These are phyloP conservation scores for Lichtheimia hyalospora DNA, from an alignment of 371 early-diverging fungal genomes.

Conservation along the genomic window DNA sequence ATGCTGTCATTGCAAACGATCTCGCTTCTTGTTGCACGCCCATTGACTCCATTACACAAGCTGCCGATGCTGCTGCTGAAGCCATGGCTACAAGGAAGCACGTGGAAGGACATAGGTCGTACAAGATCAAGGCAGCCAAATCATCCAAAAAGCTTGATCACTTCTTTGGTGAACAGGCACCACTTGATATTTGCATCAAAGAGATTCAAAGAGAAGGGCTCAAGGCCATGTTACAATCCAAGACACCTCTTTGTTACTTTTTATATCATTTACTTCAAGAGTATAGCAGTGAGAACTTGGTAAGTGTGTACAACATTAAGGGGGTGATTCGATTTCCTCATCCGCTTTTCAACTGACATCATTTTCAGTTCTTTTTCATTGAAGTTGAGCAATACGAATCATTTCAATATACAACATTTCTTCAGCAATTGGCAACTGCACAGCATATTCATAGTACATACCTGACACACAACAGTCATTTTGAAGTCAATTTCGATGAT, in stretches of 20 bases:
- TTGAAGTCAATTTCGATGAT: slow-evolving; percentile 64
- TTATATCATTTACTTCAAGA: slow-evolving; percentile 55
- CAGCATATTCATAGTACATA: slow-evolving; percentile 57
- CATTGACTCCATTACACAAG: background rate
- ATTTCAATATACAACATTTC: slow-evolving; percentile 27
- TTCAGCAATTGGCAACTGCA: slow-evolving; percentile 51
- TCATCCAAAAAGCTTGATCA: slow-evolving; percentile 43
- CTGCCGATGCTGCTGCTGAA: slow-evolving; percentile 8
- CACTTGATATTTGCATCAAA: slow-evolving; percentile 49
- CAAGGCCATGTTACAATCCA: slow-evolving; percentile 53
- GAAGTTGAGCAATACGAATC: slow-evolving; percentile 61
- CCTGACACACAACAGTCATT: slow-evolving; percentile 46
- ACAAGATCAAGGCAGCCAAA: slow-evolving; percentile 35
- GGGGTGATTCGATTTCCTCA: too few species aligned
- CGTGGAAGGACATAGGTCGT: slow-evolving; percentile 38
- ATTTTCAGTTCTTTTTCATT: slow-evolving; percentile 55
- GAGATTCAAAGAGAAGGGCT: slow-evolving; percentile 57
- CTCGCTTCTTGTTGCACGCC: background rate
- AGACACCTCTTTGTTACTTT: slow-evolving; percentile 60
- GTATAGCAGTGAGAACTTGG: slow-evolving; percentile 59
- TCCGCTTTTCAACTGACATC: too few species aligned
- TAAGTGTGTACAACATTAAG: slow-evolving; percentile 19
- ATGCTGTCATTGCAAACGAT: slow-evolving; percentile 16
- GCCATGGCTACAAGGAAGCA: slow-evolving; percentile 1
- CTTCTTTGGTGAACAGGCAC: slow-evolving; percentile 54